phyloP scores from a whole-genome alignment of 2,329 filamentous ascomycete genomes.

The Ambrosiella xylebori region DNA sequence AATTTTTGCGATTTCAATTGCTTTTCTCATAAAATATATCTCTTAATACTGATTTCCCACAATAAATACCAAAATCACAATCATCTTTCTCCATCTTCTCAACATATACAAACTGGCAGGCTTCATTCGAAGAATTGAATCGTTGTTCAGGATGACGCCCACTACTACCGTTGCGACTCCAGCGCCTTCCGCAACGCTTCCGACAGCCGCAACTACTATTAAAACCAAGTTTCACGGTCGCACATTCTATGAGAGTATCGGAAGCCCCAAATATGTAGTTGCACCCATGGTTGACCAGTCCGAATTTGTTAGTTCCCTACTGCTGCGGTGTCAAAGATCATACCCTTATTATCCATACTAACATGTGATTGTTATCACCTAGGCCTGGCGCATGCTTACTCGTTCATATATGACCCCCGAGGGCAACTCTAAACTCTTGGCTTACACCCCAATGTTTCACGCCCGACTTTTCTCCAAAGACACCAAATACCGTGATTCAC shows the following conservation, averaged over 20 bases:
- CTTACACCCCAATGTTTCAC: conserved; percentile 94
- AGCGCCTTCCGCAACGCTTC: neutral
- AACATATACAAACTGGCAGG: conserved; percentile 8
- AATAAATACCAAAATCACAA: neutral
- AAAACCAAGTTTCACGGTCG: conserved; percentile 56
- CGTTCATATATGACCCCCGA: conserved; percentile 68
- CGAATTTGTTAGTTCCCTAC: conserved; percentile 55
- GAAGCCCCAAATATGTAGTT: conserved; percentile 75
- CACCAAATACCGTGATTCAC: conserved; percentile 55
- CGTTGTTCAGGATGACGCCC: conserved; percentile 8
- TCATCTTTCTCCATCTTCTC: neutral
- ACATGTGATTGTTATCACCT: neutral
- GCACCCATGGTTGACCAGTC: conserved; percentile 98
- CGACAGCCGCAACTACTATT: conserved; percentile 14
- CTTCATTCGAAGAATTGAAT: neutral
- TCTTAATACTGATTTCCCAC: neutral
- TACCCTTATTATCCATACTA: neutral
- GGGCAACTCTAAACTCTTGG: conserved; percentile 49
- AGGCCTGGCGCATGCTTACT: conserved; percentile 96
- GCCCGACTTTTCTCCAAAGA: conserved; percentile 71
- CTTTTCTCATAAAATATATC: neutral
- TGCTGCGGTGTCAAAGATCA: neutral
- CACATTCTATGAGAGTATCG: conserved; percentile 88
- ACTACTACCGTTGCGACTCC: neutral
- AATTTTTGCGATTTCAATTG: neutral